Evolutionary conservation across 352 stramenopile genomes (phyloP).

Genomic region (Globisporangium viniferum): DNA sequence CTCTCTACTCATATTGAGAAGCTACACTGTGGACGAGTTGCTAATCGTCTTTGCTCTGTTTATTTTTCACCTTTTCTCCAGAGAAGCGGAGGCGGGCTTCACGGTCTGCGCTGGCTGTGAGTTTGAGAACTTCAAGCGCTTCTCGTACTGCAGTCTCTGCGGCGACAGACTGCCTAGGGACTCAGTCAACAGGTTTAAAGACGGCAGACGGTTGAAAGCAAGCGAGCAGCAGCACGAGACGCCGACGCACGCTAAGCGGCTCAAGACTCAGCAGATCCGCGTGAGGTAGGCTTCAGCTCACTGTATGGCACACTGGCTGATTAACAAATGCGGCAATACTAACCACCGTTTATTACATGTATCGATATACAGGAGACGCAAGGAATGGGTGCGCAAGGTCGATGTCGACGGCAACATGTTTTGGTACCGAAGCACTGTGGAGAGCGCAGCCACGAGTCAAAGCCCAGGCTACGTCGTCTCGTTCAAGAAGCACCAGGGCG

Average conservation of each 20-base stretch:
- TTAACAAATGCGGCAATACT: background rate
- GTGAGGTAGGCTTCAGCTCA: background rate
- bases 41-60: background rate
- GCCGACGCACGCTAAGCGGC: background rate
- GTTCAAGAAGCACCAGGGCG: slow-evolving; percentile 23
- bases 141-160: slow-evolving; percentile 61
- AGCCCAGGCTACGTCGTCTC: slow-evolving; percentile 26
- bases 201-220: background rate
- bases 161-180: slow-evolving; percentile 44
- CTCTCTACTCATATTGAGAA: background rate
- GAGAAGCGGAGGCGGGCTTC: slow-evolving; percentile 57
- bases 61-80: slow-evolving; percentile 5
- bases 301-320: background rate
- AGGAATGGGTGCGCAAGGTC: slow-evolving; percentile 63
- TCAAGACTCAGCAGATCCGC: slow-evolving; percentile 10
- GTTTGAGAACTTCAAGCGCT: slow-evolving; percentile 78
- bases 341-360: slow-evolving; percentile 21
- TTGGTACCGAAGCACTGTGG: slow-evolving; percentile 40
- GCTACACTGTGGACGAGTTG: background rate
- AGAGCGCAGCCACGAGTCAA: slow-evolving; percentile 12
- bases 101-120: slow-evolving; percentile 42
- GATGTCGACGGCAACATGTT: slow-evolving; percentile 56
- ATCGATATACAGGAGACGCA: slow-evolving; percentile 41
- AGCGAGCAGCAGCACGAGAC: slow-evolving; percentile 10
- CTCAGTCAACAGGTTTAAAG: background rate